Evolutionary conservation across 2,329 filamentous ascomycete species (phyloP).

Genomic region (Neofusicoccum parvum): DNA sequence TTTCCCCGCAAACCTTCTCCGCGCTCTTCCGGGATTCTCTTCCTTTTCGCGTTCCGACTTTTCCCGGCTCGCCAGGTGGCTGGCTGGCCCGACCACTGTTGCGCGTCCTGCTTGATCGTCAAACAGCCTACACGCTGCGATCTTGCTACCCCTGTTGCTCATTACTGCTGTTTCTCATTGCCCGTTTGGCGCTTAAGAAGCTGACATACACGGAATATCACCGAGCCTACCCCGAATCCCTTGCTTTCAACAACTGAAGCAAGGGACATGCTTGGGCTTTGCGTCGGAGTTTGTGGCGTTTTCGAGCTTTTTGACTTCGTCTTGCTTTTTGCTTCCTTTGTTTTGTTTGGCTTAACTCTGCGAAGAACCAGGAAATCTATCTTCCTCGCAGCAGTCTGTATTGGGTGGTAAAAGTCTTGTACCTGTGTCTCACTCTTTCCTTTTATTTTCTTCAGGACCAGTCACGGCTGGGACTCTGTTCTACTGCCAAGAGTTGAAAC

Average conservation of each 20-base stretch:
- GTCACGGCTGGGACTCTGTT: background rate
- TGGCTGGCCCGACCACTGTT: conserved; percentile 10
- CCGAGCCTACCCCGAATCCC: background rate
- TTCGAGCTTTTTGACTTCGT: background rate
- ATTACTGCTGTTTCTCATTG: background rate
- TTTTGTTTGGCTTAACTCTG: background rate
- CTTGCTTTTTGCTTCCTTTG: background rate
- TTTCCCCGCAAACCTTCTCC: conserved; percentile 17
- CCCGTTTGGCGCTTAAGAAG: conserved; percentile 1
- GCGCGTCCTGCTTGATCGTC: background rate
- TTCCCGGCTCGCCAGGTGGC: background rate
- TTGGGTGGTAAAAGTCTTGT: conserved; percentile 6
- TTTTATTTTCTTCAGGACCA: background rate
- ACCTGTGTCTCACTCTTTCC: background rate
- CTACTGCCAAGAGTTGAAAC: background rate
- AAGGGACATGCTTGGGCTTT: background rate
- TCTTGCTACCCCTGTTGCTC: conserved; percentile 2
- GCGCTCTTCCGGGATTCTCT: background rate
- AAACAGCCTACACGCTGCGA: background rate
- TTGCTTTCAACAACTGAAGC: background rate
- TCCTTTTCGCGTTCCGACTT: conserved; percentile 6
- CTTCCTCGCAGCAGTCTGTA: background rate
- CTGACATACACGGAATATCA: background rate
- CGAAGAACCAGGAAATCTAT: background rate
- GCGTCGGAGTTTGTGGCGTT: conserved; percentile 5